phyloP scores from a whole-genome alignment of 768 basidiomycete genomes.

The Kwoniella sp. region DNA sequence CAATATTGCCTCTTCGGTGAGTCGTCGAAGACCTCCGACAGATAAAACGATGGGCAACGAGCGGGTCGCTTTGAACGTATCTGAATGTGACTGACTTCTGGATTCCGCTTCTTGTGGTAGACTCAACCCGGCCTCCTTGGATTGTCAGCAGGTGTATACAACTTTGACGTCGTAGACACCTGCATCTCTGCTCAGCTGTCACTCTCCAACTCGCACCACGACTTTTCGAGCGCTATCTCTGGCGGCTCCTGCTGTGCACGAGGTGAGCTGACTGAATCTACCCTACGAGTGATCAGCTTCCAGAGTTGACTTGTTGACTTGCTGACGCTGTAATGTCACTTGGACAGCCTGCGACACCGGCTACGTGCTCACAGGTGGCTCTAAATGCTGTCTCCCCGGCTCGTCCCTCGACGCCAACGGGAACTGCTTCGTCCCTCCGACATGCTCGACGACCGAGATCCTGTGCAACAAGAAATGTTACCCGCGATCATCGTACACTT shows the following conservation, averaged over 20 bases:
- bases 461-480: conserved; percentile 28
- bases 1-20: conserved; percentile 18
- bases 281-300: background rate
- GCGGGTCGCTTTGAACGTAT: too few relatives aligned
- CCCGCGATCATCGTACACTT: conserved; percentile 20
- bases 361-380: conserved; percentile 19
- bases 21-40: too few relatives aligned
- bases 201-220: conserved; percentile 21
- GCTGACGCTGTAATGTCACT: too few relatives aligned
- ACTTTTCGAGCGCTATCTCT: conserved; percentile 5
- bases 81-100: background rate
- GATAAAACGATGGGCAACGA: too few relatives aligned
- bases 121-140: conserved; percentile 25
- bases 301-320: too few relatives aligned
- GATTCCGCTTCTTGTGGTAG: background rate
- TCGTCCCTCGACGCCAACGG: conserved; percentile 14
- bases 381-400: conserved; percentile 13
- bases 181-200: conserved; percentile 17
- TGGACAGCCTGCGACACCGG: conserved; percentile 21
- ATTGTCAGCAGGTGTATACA: conserved; percentile 21
- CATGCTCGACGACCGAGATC: conserved; percentile 24
- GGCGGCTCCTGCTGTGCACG: conserved; percentile 30
- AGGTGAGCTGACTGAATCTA: too few relatives aligned
- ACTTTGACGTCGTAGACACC: conserved; percentile 22
- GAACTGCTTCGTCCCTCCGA: conserved; percentile 20